Conservation (phyloP, 2,329 filamentous ascomycete genomes). For the Fusarium protoensiforme region DNA sequence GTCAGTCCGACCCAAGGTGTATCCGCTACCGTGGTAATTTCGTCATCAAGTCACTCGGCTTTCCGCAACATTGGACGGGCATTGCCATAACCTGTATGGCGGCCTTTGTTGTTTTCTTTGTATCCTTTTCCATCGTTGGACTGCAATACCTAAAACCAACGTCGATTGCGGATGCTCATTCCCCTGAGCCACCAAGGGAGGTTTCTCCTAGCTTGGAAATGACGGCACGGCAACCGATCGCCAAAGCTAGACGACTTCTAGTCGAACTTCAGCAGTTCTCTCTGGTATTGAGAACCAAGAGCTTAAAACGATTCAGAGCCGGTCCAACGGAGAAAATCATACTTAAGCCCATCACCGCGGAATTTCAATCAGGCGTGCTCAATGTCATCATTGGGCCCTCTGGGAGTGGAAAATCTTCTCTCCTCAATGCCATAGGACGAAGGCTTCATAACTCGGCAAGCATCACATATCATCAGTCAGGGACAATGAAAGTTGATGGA, state of each 20-base stretch:
- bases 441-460: conserved; percentile 71
- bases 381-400: conserved; percentile 87
- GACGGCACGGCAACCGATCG: conserved; percentile 64
- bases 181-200: conserved; percentile 68
- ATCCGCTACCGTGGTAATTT: conserved; percentile 75
- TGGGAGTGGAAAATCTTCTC: conserved; percentile 79
- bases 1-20: conserved; percentile 71
- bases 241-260: conserved; percentile 68
- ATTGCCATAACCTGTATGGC: conserved; percentile 72
- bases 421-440: conserved; percentile 78
- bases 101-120: conserved; percentile 72
- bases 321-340: conserved; percentile 51
- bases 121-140: conserved; percentile 68
- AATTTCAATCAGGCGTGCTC: conserved; percentile 73
- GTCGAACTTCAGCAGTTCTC: conserved; percentile 73
- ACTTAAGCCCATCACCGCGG: not conserved
- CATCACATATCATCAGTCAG: conserved; percentile 71
- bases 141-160: conserved; percentile 66
- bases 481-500: conserved; percentile 76
- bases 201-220: conserved; percentile 77
- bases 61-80: conserved; percentile 74
- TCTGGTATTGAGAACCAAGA: conserved; percentile 70
- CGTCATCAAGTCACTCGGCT: conserved; percentile 75
- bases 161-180: conserved; percentile 76
- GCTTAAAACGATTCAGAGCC: conserved; percentile 58